A percentile compares a stretch with the other conserved stretches of the same genome.
phyloP scores from a whole-genome alignment of 2,329 filamentous ascomycete species.

The Dactylonectria macrodidyma region DNA sequence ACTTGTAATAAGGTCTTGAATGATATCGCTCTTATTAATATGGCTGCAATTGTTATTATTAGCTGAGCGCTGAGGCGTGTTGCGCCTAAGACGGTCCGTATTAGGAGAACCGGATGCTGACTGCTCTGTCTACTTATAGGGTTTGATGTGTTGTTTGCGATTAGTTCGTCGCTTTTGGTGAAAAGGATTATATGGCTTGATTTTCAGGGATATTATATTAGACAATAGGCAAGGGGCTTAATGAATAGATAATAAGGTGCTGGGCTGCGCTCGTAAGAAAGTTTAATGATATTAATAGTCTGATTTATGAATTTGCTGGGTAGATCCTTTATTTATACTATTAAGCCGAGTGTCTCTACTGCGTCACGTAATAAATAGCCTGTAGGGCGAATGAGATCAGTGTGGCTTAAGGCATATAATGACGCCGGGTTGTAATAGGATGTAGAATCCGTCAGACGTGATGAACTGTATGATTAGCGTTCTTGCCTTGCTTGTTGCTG shows the following conservation, averaged over 20 bases:
- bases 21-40: slow-evolving; percentile 3
- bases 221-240: background rate
- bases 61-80: background rate
- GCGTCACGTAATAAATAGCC: background rate
- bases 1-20: background rate
- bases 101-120: background rate
- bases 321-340: slow-evolving; percentile 1
- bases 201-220: slow-evolving; percentile 3
- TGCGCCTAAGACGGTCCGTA: background rate
- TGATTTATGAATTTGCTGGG: slow-evolving; percentile 4
- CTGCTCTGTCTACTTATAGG: background rate
- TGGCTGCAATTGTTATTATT: background rate
- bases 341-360: background rate
- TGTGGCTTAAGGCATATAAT: background rate
- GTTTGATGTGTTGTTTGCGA: background rate
- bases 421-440: background rate
- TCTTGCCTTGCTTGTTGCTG: background rate
- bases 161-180: slow-evolving; percentile 7
- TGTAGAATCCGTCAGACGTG: background rate
- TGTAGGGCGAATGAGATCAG: background rate
- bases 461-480: slow-evolving; percentile 7
- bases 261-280: background rate
- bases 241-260: background rate
- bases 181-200: slow-evolving; percentile 14
- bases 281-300: background rate